Evolutionary conservation across 2,329 filamentous ascomycete genomes (phyloP).

Genomic region (Pseudogymnoascus sp.): DNA sequence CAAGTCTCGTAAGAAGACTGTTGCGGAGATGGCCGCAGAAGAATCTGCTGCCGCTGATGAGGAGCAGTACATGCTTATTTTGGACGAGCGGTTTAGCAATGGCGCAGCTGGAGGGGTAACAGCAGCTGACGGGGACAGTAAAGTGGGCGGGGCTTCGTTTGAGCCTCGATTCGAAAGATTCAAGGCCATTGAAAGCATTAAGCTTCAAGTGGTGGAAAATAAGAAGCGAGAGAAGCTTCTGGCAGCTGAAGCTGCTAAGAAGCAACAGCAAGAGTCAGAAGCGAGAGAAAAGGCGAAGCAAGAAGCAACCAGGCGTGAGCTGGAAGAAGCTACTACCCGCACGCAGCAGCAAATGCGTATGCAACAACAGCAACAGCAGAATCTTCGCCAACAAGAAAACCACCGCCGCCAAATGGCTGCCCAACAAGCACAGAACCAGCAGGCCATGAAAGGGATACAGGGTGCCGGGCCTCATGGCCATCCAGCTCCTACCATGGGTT

Average conservation of each 20-base stretch:
- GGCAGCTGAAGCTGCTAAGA: constrained; percentile 42
- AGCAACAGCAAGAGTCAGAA: constrained; percentile 42
- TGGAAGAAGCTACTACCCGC: constrained; percentile 26
- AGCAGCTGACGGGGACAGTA: constrained; percentile 62
- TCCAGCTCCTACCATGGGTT: constrained; percentile 34
- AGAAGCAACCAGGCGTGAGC: constrained; percentile 26
- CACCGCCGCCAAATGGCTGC: constrained; percentile 31
- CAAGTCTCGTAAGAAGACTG: constrained; percentile 85
- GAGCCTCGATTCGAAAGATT: constrained; percentile 85
- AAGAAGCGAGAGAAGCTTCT: constrained; percentile 68
- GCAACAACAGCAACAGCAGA: constrained; percentile 27
- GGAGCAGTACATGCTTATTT: constrained; percentile 85
- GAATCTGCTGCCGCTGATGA: constrained; percentile 84
- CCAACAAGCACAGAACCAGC: constrained; percentile 34
- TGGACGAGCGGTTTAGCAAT: constrained; percentile 73
- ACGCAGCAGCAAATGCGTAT: constrained; percentile 18
- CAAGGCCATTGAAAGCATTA: constrained; percentile 83
- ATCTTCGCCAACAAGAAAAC: constrained; percentile 31
- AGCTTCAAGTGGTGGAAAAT: constrained; percentile 67
- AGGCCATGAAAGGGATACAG: constrained; percentile 30
- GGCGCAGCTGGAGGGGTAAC: constrained; percentile 51
- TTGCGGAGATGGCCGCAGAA: constrained; percentile 90
- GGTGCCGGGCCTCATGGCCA: constrained; percentile 39
- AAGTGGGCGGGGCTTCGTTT: constrained; percentile 65
- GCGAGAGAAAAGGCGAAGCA: constrained; percentile 35